Base-by-base conservation (phyloP, 768 basidiomycete genomes). In the Amanita inopinata region DNA sequence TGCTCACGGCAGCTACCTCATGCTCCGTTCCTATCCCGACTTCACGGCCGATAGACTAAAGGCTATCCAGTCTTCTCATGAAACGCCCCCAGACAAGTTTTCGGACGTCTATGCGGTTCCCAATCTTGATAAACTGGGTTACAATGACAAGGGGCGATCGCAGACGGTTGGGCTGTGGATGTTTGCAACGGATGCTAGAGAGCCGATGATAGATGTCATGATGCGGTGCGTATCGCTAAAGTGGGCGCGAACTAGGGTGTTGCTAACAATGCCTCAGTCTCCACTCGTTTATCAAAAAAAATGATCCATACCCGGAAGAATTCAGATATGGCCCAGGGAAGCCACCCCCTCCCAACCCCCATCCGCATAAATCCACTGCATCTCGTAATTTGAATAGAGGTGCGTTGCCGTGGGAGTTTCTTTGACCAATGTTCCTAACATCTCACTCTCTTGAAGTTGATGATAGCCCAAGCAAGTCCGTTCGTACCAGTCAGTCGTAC, bases 131-230 rank as follows among this genome's bases (percentile, higher is more conserved):
- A 56, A 63, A 24, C 49, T 70, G 23, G 58, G 64, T 38, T 60
- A 66, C 5, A 63, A 63, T 33, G 69, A 73, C 49, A 81, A 81
- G 53, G 82, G 79, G 12, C 64, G 58, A 17, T 62, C 71, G 2
- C 65, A 65, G 33, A 81, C 75, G 1, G 71, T 85, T 45, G 83
- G 83, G 11, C 61, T 89, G 7, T 90, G 86, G 87, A 82, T 79
- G 60, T 76, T 78, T 52, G 69, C 77, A 5, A 75, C 76, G 5
- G 78, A 80, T 35, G 72, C 77, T 14, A 70, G 83, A 30, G 83
- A 86, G 56, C 74, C 80, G 17, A 68, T 89, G 62, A 72, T 74
- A 38, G 76, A 83, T 44, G 81, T 84, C 34, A 73, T 87, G 64
- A 62, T 71, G 54, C 72, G 82, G 83, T 80, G 27, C 19, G 33